Evolutionary conservation across 805 yeast species (phyloP).

Genomic region (Nakazawaea wyomingensis): DNA sequence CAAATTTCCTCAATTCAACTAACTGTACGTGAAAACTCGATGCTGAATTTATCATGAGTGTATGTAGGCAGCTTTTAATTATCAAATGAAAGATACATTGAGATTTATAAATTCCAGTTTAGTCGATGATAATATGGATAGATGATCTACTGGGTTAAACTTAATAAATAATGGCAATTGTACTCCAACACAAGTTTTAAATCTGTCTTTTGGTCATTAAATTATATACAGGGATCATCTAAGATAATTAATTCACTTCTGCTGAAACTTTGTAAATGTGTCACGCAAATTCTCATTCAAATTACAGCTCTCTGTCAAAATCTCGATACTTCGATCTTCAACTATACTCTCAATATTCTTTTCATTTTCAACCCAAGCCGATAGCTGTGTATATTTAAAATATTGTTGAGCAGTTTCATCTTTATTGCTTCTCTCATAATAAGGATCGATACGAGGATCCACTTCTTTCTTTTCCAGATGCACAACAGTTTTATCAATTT

Average conservation of each 20-base stretch:
- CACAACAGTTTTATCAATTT: constrained; percentile 20
- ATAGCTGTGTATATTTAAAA: constrained; percentile 23
- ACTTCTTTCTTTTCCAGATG: constrained; percentile 19
- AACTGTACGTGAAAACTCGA: too few species aligned
- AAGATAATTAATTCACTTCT: too few species aligned
- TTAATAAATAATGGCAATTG: too few species aligned
- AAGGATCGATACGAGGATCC: constrained; percentile 42
- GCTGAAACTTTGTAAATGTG: not conserved
- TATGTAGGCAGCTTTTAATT: too few species aligned
- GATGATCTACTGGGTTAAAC: too few species aligned
- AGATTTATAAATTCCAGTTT: too few species aligned
- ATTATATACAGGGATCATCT: not conserved
- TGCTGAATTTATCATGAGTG: too few species aligned
- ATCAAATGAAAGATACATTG: not conserved
- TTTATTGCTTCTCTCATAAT: constrained; percentile 36
- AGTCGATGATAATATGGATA: too few species aligned
- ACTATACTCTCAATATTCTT: constrained; percentile 35
- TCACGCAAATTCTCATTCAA: constrained; percentile 3
- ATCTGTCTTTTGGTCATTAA: not conserved
- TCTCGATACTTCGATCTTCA: constrained; percentile 27
- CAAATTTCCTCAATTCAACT: too few species aligned
- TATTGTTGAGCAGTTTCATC: constrained; percentile 26
- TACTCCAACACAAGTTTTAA: too few species aligned
- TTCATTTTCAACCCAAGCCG: constrained; percentile 35
- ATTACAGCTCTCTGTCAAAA: constrained; percentile 31